Evolutionary conservation across 2,329 filamentous ascomycete species (phyloP), one percentile per base, ranked within the genome.

Genomic region (Scedosporium dehoogii): DNA sequence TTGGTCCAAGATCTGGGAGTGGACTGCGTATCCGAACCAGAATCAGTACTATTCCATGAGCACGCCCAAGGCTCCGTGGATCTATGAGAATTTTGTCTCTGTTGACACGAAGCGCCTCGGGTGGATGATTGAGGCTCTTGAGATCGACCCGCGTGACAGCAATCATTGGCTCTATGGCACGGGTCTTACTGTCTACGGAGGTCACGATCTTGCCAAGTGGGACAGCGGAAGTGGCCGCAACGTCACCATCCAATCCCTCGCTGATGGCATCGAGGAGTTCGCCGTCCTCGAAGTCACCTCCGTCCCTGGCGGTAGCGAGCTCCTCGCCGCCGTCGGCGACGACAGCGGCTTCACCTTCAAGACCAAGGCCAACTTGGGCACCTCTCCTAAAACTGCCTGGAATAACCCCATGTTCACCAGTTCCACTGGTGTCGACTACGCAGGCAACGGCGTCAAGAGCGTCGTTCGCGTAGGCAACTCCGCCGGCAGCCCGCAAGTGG

Each of bases 141-240:
- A 80, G 23, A 85, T 86, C 59, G 75, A 85, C 67, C 83, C 83
- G 0, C 75, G 78, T 27, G 81, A 86, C 66, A 83, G 81, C 62
- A 76, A 85, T 67, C 82, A 85, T 68, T 85, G 81, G 81, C 71
- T 85, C 0, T 86, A 85, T 63, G 81, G 80, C n/a, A 86, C 83
- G 0, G 83, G 83, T 2, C 70, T 78, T n/a, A 83, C 80, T 0
- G 71, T 83, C 55, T 82, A 78, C 44, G 81, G 81, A 9, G 79
- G 82, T 1, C 78, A 79, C 60, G 80, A 84, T 63, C 70, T 84
- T n/a, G 79, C 78, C 0, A 79, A 79, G 14, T 84, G 82, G 82
- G 81, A 83, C 62, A 75, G 75, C 0, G 69, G 67, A 2, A 29
- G 6, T 12, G 48, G 33, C 25, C 74, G 75, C 64, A 82, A 80